Conservation (phyloP, 495 filamentous ascomycete species). For the Penicillium angulare region DNA sequence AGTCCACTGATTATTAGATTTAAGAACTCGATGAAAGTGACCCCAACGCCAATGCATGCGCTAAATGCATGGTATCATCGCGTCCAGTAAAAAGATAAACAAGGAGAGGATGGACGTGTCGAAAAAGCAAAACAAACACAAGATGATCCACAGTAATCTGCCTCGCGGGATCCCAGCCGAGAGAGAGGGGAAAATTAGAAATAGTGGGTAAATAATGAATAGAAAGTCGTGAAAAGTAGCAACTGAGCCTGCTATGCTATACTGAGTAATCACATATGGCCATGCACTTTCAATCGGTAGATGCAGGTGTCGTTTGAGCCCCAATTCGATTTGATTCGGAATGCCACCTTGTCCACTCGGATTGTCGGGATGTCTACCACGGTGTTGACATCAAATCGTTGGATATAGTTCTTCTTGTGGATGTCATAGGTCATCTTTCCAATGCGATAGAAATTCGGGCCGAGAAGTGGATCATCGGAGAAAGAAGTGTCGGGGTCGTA, state of each 20-base stretch:
- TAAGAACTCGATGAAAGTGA: not conserved
- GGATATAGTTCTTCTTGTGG: conserved; percentile 26
- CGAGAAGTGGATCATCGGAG: conserved; percentile 34
- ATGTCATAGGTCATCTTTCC: conserved; percentile 46
- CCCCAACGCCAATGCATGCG: conserved; percentile 12
- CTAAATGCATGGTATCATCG: conserved; percentile 23
- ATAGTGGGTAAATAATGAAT: not conserved
- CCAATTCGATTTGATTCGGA: conserved; percentile 50
- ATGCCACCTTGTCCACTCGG: conserved; percentile 39
- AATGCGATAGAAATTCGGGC: conserved; percentile 41
- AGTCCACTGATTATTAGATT: not conserved
- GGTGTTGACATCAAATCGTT: conserved; percentile 35
- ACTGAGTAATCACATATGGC: conserved; percentile 27
- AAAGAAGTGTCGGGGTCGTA: conserved; percentile 28
- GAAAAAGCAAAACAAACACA: no score
- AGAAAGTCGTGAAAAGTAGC: conserved; percentile 1
- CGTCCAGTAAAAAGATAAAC: not conserved
- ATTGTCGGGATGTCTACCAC: conserved; percentile 36
- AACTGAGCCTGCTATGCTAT: not conserved
- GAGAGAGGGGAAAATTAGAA: not conserved
- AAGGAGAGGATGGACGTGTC: no score
- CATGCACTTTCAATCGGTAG: conserved; percentile 45
- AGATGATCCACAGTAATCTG: no score
- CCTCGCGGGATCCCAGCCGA: not conserved
- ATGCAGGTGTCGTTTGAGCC: conserved; percentile 45